Evolutionary conservation across 176 grass and related monocot genomes (phyloP).

Genomic region (Poa annua): DNA sequence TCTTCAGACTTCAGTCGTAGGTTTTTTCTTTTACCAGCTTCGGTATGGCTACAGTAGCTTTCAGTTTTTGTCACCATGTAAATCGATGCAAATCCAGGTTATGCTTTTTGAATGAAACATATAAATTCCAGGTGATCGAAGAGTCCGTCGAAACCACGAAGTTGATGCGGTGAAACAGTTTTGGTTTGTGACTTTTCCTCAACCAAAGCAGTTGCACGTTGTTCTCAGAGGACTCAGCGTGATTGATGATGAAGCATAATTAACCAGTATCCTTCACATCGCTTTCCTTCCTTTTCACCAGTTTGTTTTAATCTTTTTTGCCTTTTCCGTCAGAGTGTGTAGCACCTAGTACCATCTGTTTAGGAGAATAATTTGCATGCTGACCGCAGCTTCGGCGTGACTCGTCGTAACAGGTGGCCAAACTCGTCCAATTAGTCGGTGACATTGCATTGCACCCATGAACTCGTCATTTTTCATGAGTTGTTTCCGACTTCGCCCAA

Average conservation of each 20-base stretch:
- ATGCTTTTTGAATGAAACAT: too few relatives aligned
- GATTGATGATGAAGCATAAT: conserved; percentile 43
- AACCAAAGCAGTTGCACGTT: conserved; percentile 21
- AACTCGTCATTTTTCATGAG: conserved; percentile 21
- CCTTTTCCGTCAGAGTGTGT: neutral
- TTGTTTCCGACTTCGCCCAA: neutral
- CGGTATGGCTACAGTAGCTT: neutral
- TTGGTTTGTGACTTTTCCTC: neutral
- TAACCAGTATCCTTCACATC: neutral
- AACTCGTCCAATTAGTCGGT: conserved; percentile 38
- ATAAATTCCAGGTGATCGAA: too few relatives aligned
- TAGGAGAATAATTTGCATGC: neutral
- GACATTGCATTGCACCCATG: neutral
- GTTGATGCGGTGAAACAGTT: neutral
- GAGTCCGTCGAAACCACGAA: neutral
- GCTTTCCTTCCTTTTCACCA: neutral
- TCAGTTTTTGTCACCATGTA: too few relatives aligned
- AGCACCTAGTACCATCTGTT: neutral
- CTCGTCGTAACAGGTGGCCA: conserved; percentile 51
- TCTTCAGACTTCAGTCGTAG: too few relatives aligned
- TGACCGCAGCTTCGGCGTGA: neutral
- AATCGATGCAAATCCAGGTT: too few relatives aligned
- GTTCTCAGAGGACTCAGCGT: conserved; percentile 30
- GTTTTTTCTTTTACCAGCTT: conserved; percentile 15
- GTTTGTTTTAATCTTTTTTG: neutral